Evolutionary conservation across 164 flowering plant species (phyloP).

Genomic region (Vitis cinerea): DNA sequence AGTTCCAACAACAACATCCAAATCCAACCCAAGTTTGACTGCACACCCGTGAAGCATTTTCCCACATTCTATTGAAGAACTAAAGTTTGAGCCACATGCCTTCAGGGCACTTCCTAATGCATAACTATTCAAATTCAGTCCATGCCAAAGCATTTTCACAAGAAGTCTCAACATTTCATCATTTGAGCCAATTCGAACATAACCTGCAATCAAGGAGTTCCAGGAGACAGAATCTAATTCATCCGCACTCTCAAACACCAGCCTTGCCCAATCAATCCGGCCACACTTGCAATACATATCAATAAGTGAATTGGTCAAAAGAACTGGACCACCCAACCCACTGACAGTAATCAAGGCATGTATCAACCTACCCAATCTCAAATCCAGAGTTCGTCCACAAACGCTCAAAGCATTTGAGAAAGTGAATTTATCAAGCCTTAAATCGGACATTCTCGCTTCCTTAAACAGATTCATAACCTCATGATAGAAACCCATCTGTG

Average conservation of each 20-base stretch:
- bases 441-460: slow-evolving; percentile 24
- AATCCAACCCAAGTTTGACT: slow-evolving; percentile 42
- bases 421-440: slow-evolving; percentile 41
- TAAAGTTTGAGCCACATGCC: slow-evolving; percentile 37
- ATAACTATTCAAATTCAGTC: slow-evolving; percentile 41
- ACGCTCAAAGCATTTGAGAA: slow-evolving; percentile 40
- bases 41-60: slow-evolving; percentile 38
- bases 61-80: slow-evolving; percentile 27
- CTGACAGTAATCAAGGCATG: slow-evolving; percentile 46
- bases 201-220: slow-evolving; percentile 58
- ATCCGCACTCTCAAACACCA: slow-evolving; percentile 40
- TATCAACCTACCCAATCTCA: slow-evolving; percentile 39
- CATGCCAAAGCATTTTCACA: slow-evolving; percentile 43
- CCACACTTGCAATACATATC: slow-evolving; percentile 60
- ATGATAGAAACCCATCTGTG: slow-evolving; percentile 33
- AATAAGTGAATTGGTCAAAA: slow-evolving; percentile 48
- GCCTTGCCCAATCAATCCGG: slow-evolving; percentile 35
- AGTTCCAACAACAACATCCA: slow-evolving; percentile 49
- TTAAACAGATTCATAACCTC: slow-evolving; percentile 32
- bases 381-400: slow-evolving; percentile 35
- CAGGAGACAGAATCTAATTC: slow-evolving; percentile 55
- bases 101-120: slow-evolving; percentile 52
- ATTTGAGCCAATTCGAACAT: slow-evolving; percentile 28
- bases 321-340: slow-evolving; percentile 30
- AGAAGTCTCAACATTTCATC: slow-evolving; percentile 35